Base-by-base conservation (phyloP, 2,329 filamentous ascomycete species). In the Aureobasidium sp. region DNA sequence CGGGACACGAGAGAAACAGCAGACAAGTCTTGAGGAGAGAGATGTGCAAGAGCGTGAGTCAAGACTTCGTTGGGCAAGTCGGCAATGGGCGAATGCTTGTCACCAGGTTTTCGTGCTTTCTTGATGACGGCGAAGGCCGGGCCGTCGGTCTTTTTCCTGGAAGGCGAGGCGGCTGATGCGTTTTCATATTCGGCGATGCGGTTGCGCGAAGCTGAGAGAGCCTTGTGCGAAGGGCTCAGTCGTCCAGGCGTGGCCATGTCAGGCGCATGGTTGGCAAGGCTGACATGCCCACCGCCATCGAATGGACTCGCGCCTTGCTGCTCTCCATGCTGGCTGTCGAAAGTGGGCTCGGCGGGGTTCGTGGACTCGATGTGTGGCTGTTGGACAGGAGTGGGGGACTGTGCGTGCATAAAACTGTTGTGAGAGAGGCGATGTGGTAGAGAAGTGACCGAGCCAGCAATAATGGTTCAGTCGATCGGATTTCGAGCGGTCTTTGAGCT, bases 31-130 rank as follows among this genome's bases (percentile, higher is more conserved):
- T 89, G 84, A 10, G 92, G 90, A 55, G 92, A 87, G 57, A 99
- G 79, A 75, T 97, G 89, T 40, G 94, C 96, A 61, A 97, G 77
- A 33, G 95, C 86, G 69, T 96, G 91, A 11, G 90, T 96, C 73
- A 97, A 74, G 61, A 97, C 86, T 80, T 99, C 94, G 78, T 95
- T 96, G 7, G 93, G 91, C 64, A 96, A 86, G 59, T 78, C 76
- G 40, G 79, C 75, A 42, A 86, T 75, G 29, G 81, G 77, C 43
- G 77, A 74, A 49, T 71, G 74, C 65, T 75, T 76, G 60, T 77
- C 74, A 38, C 71, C 74, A 13, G 75, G 73, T 62, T 72, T 76
- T 54, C 75, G 70, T 7, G 70, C 69, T 65, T 74, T 78, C 69
- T 77, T 77, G 61, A 81, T 74, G 21, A 83, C 76, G 67, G 79